Conservation (phyloP, 192 early-diverging fungal species). For the Coemansia reversa region DNA sequence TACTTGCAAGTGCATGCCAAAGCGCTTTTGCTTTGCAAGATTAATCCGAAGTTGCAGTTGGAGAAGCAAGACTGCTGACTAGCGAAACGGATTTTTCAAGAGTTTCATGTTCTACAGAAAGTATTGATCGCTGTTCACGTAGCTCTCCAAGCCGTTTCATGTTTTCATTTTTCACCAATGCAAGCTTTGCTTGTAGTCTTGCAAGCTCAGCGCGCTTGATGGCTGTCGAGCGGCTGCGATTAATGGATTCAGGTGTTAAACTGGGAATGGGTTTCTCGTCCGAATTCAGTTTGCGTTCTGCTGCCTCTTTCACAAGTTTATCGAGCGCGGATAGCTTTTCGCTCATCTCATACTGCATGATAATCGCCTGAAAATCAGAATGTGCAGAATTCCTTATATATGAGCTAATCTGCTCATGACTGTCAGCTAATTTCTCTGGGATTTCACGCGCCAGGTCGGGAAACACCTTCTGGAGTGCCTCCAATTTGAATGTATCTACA, state of each 20-base stretch:
- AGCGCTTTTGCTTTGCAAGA: neutral
- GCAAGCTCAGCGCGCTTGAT: constrained; percentile 44
- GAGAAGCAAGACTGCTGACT: constrained; percentile 5
- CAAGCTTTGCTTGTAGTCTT: constrained; percentile 31
- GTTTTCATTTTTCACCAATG: constrained; percentile 27
- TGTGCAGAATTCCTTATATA: constrained; percentile 53
- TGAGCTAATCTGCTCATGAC: constrained; percentile 50
- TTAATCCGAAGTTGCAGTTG: neutral
- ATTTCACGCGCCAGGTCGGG: constrained; percentile 46
- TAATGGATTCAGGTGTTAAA: constrained; percentile 41
- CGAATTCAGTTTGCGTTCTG: constrained; percentile 17
- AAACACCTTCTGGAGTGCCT: constrained; percentile 35
- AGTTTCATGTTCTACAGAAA: constrained; percentile 19
- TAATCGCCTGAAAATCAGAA: constrained; percentile 46
- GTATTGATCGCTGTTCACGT: constrained; percentile 9
- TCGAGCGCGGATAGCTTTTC: constrained; percentile 41
- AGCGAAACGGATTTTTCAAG: constrained; percentile 20
- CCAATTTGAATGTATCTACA: constrained; percentile 44
- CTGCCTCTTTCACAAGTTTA: constrained; percentile 35
- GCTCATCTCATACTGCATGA: constrained; percentile 54
- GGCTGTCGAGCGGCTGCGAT: constrained; percentile 34
- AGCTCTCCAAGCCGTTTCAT: constrained; percentile 12
- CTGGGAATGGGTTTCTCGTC: constrained; percentile 23
- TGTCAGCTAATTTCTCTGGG: constrained; percentile 45
- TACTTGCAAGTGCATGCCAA: neutral